Conservation (phyloP, 805 yeast species). For the Kuraishia molischiana region DNA sequence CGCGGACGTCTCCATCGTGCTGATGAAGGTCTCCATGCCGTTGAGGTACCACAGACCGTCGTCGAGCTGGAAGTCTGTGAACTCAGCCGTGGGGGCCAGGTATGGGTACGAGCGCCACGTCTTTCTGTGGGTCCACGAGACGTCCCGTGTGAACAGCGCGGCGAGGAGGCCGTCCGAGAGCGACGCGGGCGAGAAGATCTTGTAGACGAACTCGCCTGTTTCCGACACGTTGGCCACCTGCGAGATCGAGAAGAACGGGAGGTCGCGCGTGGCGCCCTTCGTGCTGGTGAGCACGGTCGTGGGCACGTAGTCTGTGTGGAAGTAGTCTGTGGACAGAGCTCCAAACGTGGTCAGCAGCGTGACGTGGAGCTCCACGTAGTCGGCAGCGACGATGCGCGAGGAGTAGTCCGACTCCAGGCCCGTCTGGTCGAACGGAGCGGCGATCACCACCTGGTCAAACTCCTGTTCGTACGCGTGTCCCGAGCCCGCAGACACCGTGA, state of each 20-base stretch:
- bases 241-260: constrained; percentile 24
- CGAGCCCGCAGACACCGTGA: constrained; percentile 1
- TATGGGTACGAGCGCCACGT: constrained; percentile 36
- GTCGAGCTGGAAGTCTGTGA: constrained; percentile 12
- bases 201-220: constrained; percentile 26
- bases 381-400: constrained; percentile 10
- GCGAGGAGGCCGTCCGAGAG: constrained; percentile 11
- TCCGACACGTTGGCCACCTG: constrained; percentile 17
- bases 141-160: constrained; percentile 14
- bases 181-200: constrained; percentile 25
- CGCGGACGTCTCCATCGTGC: constrained; percentile 44
- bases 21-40: constrained; percentile 33
- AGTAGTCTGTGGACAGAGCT: constrained; percentile 7
- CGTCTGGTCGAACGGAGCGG: constrained; percentile 28
- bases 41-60: constrained; percentile 31
- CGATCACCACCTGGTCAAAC: constrained; percentile 35
- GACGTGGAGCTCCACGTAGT: constrained; percentile 29
- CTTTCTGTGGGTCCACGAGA: constrained; percentile 20
- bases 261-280: neutral
- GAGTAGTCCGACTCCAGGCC: constrained; percentile 5
- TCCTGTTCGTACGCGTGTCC: constrained; percentile 4
- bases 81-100: constrained; percentile 18
- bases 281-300: constrained; percentile 16
- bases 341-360: constrained; percentile 20
- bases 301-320: constrained; percentile 11